phyloP scores from a whole-genome alignment of 2,329 filamentous ascomycete genomes.

The Arthrocladium fulminans region DNA sequence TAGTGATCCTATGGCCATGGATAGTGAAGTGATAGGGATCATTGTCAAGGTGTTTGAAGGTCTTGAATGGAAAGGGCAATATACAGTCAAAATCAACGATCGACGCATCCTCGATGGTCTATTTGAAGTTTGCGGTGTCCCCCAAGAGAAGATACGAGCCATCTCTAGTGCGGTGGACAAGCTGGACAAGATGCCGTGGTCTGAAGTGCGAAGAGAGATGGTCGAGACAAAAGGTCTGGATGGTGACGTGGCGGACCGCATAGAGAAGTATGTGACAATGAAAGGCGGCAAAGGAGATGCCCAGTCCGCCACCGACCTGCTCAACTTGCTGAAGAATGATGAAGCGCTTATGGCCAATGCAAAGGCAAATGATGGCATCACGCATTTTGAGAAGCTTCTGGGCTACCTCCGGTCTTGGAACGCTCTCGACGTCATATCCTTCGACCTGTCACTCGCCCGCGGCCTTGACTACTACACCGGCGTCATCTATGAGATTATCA shows the following conservation, averaged over 20 bases:
- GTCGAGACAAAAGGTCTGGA: constrained; percentile 80
- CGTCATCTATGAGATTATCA: constrained; percentile 82
- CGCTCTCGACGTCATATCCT: constrained; percentile 65
- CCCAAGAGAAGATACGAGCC: constrained; percentile 72
- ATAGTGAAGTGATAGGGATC: constrained; percentile 80
- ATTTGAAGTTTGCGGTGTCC: constrained; percentile 84
- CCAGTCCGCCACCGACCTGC: constrained; percentile 46
- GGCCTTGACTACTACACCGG: constrained; percentile 92
- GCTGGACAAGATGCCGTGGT: constrained; percentile 86
- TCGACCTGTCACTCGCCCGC: constrained; percentile 81
- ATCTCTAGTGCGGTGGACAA: constrained; percentile 95
- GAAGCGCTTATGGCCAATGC: constrained; percentile 60
- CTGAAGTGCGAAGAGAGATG: constrained; percentile 86
- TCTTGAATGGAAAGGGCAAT: constrained; percentile 62
- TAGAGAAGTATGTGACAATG: constrained; percentile 71
- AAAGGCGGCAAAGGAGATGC: constrained; percentile 52
- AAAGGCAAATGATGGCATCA: constrained; percentile 68
- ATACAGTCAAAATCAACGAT: constrained; percentile 92
- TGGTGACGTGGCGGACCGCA: constrained; percentile 69
- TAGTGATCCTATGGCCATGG: constrained; percentile 77
- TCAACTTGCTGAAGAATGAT: constrained; percentile 60
- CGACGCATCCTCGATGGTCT: constrained; percentile 87
- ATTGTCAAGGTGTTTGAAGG: constrained; percentile 76
- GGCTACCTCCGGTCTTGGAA: constrained; percentile 72
- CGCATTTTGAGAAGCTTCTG: constrained; percentile 72